phyloP scores from a whole-genome alignment of 306 rosid species.

The Pterocarpus macrocarpus region DNA sequence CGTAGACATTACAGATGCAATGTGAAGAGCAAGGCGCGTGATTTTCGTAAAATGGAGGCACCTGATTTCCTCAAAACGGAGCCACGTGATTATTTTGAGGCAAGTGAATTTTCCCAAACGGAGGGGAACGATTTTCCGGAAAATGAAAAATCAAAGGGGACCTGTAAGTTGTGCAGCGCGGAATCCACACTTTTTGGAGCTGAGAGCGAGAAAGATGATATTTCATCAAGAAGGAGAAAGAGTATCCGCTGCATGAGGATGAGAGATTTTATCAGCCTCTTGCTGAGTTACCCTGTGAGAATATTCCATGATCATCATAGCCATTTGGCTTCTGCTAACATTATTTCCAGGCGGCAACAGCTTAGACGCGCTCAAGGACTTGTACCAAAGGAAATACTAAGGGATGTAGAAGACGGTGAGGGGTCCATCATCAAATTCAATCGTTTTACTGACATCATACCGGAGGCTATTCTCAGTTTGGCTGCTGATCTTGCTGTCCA shows the following conservation, averaged over 20 bases:
- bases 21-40: background rate
- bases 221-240: no score
- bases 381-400: constrained; percentile 11
- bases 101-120: background rate
- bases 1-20: no score
- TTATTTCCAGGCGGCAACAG: background rate
- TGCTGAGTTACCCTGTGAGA: constrained; percentile 1
- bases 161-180: no score
- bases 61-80: background rate
- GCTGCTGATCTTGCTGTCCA: constrained; percentile 32
- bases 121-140: background rate
- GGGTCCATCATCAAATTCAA: background rate
- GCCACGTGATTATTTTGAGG: background rate
- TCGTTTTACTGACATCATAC: background rate
- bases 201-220: no score
- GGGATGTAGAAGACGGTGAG: background rate
- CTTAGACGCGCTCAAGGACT: constrained; percentile 2
- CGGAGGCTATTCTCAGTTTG: constrained; percentile 15
- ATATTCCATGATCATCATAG: background rate
- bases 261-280: constrained; percentile 27
- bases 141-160: background rate
- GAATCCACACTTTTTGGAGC: no score
- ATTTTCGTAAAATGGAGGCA: background rate
- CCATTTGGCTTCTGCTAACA: no score
- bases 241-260: background rate